These are phyloP conservation scores for Pseudozyma flocculosa DNA, from an alignment of 1,284 basidiomycete genomes.

Conservation along the genomic window DNA sequence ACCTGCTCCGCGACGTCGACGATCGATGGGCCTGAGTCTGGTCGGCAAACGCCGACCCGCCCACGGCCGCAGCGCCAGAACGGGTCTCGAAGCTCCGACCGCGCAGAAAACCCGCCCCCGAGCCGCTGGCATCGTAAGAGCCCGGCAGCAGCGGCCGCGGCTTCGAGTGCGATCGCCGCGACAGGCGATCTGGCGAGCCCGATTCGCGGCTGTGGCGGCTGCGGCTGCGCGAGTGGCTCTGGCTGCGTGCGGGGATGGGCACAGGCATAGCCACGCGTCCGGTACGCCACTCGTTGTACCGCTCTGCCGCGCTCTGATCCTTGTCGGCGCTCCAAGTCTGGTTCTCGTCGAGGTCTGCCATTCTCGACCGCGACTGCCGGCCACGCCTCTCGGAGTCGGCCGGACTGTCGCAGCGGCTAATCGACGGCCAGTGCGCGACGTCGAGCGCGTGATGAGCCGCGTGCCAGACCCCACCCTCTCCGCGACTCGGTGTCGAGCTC, in stretches of 20 bases:
- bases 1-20: constrained; percentile 27
- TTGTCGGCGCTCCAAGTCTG: constrained; percentile 33
- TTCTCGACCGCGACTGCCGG: constrained; percentile 18
- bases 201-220: constrained; percentile 33
- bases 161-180: constrained; percentile 15
- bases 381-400: constrained; percentile 33
- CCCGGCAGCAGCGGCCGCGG: constrained; percentile 15
- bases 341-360: constrained; percentile 39
- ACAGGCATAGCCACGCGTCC: constrained; percentile 3
- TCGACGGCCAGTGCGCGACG: not conserved
- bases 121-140: constrained; percentile 11
- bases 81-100: constrained; percentile 21
- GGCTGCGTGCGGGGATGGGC: constrained; percentile 25
- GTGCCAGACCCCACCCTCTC: not conserved
- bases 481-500: constrained; percentile 24
- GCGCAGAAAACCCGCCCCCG: constrained; percentile 10
- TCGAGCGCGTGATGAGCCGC: not conserved
- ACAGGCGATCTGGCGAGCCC: constrained; percentile 18
- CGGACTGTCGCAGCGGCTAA: constrained; percentile 30
- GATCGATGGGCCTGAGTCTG: constrained; percentile 23
- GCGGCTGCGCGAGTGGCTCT: constrained; percentile 30
- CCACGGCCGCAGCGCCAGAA: constrained; percentile 3
- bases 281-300: constrained; percentile 8
- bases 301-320: constrained; percentile 1
- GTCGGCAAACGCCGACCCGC: no score